A percentile compares a stretch with the other conserved stretches of the same genome.
Evolutionary conservation across 164 flowering plant species (phyloP).

Genomic region (Magnolia sinica): DNA sequence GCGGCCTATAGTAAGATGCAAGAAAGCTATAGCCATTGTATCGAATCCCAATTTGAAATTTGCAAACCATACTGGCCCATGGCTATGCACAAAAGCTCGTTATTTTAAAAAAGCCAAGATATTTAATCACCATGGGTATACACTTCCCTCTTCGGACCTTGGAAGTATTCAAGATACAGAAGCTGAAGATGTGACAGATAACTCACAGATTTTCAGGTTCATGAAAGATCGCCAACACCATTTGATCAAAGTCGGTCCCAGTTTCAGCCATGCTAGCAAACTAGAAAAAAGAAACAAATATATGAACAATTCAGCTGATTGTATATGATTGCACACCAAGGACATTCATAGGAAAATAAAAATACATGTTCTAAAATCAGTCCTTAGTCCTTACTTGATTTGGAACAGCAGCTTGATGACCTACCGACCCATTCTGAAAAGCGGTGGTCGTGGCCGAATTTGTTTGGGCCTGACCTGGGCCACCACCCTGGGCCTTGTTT

Average conservation of each 20-base stretch:
- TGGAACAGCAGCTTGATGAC: slow-evolving; percentile 36
- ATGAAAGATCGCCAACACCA: slow-evolving; percentile 53
- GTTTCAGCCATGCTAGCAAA: slow-evolving; percentile 33
- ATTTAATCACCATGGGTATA: no score
- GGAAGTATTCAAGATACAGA: not conserved
- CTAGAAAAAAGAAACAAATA: slow-evolving; percentile 26
- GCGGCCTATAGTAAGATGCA: no score
- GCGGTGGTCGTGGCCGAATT: slow-evolving; percentile 29
- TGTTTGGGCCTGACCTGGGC: slow-evolving; percentile 32
- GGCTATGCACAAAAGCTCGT: not conserved
- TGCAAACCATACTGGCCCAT: not conserved
- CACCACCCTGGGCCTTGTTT: slow-evolving; percentile 34
- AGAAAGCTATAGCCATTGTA: no score
- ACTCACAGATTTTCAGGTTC: slow-evolving; percentile 61
- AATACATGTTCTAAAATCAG: not conserved
- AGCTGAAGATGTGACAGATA: not conserved
- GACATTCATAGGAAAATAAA: not conserved
- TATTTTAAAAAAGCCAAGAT: not conserved
- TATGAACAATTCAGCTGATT: not conserved
- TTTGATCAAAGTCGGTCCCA: slow-evolving; percentile 39
- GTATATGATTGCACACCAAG: not conserved
- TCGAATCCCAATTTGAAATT: no score
- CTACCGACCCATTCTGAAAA: slow-evolving; percentile 20
- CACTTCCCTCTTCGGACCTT: not conserved
- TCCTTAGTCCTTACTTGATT: slow-evolving; percentile 46